Percentiles rank a stretch among this genome's conserved stretches.
Conservation (phyloP, 441 rosid genomes). For the Macaranga tanarius region DNA sequence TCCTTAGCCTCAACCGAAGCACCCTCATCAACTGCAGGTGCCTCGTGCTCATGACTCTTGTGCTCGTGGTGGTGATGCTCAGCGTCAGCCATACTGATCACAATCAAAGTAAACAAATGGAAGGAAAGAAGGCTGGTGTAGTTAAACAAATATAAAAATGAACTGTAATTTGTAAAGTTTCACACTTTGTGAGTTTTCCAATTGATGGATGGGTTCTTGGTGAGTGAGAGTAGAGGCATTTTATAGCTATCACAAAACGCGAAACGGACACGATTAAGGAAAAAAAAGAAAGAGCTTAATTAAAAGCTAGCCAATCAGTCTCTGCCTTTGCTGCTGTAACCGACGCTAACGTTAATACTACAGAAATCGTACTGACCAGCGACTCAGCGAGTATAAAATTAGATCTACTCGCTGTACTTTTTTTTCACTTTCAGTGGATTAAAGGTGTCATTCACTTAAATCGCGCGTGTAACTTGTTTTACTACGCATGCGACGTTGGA, state of each 20-base stretch:
- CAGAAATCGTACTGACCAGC: not conserved
- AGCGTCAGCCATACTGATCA: constrained; percentile 41
- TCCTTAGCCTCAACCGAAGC: constrained; percentile 43
- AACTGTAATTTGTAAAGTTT: not conserved
- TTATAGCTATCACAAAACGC: constrained; percentile 41
- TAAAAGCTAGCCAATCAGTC: not conserved
- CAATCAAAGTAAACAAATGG: not conserved
- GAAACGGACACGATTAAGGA: constrained; percentile 33
- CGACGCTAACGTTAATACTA: constrained; percentile 20
- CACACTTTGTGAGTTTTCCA: not conserved
- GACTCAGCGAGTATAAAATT: too few relatives aligned
- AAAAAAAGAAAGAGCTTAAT: not conserved
- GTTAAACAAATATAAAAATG: too few relatives aligned
- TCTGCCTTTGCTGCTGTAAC: constrained; percentile 21
- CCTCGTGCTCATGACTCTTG: constrained; percentile 42
- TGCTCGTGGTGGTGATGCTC: not conserved
- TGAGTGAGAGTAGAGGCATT: not conserved
- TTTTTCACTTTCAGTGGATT: not conserved
- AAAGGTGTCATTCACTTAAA: not conserved
- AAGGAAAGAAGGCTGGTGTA: not conserved
- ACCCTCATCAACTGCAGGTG: constrained; percentile 27
- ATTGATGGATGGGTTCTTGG: constrained; percentile 1
- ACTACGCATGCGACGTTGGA: not conserved
- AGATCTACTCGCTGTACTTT: not conserved
- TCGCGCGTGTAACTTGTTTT: not conserved